These are phyloP conservation scores for Coemansia sp. DNA, from an alignment of 192 early-diverging fungal genomes.

Conservation along the genomic window DNA sequence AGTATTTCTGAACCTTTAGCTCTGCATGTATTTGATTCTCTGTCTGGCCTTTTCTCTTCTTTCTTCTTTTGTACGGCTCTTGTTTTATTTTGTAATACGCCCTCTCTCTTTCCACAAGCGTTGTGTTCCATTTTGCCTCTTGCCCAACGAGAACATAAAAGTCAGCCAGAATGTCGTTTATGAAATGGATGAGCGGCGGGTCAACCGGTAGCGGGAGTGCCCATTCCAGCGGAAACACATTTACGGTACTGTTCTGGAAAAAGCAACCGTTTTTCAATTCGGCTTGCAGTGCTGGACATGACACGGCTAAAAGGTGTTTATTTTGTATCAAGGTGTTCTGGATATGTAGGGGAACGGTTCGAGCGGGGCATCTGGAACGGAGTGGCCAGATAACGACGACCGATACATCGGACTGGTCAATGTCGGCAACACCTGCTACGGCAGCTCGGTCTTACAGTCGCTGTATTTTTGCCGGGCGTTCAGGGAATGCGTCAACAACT, in stretches of 20 bases:
- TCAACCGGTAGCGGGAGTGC: conserved; percentile 24
- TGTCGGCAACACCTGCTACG: conserved; percentile 76
- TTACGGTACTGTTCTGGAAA: conserved; percentile 8
- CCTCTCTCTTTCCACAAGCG: not conserved
- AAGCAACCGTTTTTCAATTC: no score
- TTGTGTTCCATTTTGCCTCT: not conserved
- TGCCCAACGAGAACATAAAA: not conserved
- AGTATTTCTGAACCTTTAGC: no score
- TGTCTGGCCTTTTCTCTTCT: not conserved
- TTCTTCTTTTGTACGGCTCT: not conserved
- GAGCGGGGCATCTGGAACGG: conserved; percentile 17
- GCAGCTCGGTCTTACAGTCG: conserved; percentile 94
- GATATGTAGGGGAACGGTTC: conserved; percentile 23
- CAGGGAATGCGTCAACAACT: conserved; percentile 85
- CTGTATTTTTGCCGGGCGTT: conserved; percentile 95
- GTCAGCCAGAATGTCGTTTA: conserved; percentile 58
- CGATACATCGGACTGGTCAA: conserved; percentile 89
- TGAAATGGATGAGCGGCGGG: conserved; percentile 66
- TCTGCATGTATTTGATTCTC: not conserved
- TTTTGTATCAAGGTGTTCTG: not conserved
- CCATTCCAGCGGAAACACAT: conserved; percentile 8
- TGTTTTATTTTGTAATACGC: not conserved
- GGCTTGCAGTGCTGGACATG: no score
- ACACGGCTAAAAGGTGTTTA: not conserved
- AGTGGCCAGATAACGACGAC: conserved; percentile 66